Percentiles rank a stretch among this genome's conserved stretches.
Conservation (phyloP, 2,329 filamentous ascomycete species). For the Fusarium vanettenii region DNA sequence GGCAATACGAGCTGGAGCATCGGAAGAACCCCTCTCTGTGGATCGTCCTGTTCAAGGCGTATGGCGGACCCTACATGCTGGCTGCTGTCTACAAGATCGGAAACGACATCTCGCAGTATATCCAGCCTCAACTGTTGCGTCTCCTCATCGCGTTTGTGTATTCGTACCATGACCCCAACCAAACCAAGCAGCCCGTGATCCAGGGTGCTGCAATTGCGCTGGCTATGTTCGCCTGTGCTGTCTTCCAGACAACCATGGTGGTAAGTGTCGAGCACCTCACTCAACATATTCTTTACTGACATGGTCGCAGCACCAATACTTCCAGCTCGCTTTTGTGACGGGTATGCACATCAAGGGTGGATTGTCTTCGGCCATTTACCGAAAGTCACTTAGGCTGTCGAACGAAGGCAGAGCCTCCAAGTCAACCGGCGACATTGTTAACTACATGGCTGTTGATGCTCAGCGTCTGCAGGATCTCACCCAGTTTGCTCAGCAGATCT, state of each 20-base stretch:
- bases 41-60: slow-evolving; percentile 85
- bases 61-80: slow-evolving; percentile 84
- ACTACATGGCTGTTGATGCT: slow-evolving; percentile 98
- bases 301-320: slow-evolving; percentile 82
- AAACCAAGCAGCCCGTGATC: slow-evolving; percentile 79
- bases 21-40: slow-evolving; percentile 78
- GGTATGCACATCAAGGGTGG: slow-evolving; percentile 97
- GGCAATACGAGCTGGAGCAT: slow-evolving; percentile 79
- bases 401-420: slow-evolving; percentile 92
- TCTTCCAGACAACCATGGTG: slow-evolving; percentile 87
- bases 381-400: slow-evolving; percentile 88
- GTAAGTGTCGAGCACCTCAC: neutral
- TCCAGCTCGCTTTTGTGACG: slow-evolving; percentile 92
- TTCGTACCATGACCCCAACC: slow-evolving; percentile 72
- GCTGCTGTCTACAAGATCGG: slow-evolving; percentile 89
- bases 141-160: slow-evolving; percentile 85
- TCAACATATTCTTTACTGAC: neutral
- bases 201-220: slow-evolving; percentile 89
- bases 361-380: slow-evolving; percentile 90
- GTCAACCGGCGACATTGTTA: slow-evolving; percentile 97
- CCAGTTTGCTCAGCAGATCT: slow-evolving; percentile 94
- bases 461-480: slow-evolving; percentile 94
- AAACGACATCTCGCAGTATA: slow-evolving; percentile 87
- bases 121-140: slow-evolving; percentile 90
- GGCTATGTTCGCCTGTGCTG: slow-evolving; percentile 90